phyloP scores from a whole-genome alignment of 2,329 filamentous ascomycete species.

The Paecilomyces sp. region DNA sequence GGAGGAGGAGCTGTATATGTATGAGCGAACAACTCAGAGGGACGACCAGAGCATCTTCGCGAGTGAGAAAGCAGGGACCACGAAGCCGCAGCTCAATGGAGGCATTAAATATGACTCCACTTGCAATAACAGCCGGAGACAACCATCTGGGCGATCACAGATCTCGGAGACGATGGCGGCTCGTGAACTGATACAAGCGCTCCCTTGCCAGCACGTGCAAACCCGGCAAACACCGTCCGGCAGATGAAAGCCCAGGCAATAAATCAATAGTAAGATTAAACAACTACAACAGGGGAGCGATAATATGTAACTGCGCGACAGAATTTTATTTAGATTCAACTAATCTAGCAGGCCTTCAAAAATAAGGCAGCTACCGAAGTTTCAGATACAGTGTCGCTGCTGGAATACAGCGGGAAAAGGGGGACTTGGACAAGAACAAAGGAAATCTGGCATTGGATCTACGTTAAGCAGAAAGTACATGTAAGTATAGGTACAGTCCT shows the following conservation, averaged over 20 bases:
- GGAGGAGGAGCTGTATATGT: not conserved
- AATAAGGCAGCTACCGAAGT: not conserved
- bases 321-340: not conserved
- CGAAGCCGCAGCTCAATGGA: not conserved
- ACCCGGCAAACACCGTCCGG: slow-evolving; percentile 13
- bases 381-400: not conserved
- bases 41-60: not conserved
- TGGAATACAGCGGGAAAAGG: not conserved
- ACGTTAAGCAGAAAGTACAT: slow-evolving; percentile 16
- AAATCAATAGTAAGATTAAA: not conserved
- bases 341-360: not conserved
- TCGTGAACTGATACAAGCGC: not conserved
- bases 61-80: not conserved
- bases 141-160: slow-evolving; percentile 11
- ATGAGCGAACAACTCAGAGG: not conserved
- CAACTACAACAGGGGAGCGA: not conserved
- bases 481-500: slow-evolving; percentile 35
- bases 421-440: slow-evolving; percentile 3
- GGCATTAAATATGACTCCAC: not conserved
- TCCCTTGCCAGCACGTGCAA: slow-evolving; percentile 9
- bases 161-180: not conserved
- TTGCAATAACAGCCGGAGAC: not conserved
- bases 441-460: slow-evolving; percentile 33
- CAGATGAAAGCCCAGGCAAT: not conserved
- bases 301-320: not conserved